Base-by-base conservation (phyloP, 2,329 filamentous ascomycete genomes). In the Polytolypa hystricis region DNA sequence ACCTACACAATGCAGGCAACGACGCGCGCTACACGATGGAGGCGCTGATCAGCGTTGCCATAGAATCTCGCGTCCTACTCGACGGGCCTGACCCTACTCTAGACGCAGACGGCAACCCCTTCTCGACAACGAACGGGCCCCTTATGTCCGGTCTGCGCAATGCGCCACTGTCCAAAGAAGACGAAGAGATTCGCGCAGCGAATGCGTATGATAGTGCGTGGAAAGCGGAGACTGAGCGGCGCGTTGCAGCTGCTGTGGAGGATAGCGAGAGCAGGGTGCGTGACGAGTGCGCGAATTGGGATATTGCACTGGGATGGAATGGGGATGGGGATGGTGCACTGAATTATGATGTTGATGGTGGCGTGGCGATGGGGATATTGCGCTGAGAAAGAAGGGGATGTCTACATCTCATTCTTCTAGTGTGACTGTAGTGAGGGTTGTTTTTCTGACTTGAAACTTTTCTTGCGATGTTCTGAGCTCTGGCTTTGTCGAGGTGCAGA, bases 1-100 rank as follows among this genome's bases (percentile, higher is more conserved):
- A 81, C 47, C 65, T 89, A n/a, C 86, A 94, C 58, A 93, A 93
- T 51, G 86, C 79, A 0, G 73, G 86, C 2, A 94, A 94, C 46
- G 86, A 94, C 53, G 85, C 86, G 0, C 71, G 77, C 1, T 91
- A 81, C 54, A 89, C 84, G 0, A 60, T 93, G 43, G 77, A 79
- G 42, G 80, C 77, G 5, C 73, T 91, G 67, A 56, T 94, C 5
- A 73, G 64, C 4, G 71, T 84, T 41, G 69, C 67, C 25, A 58
- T 75, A 15, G 46, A 48, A 28, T 48, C 54, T 7, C 45, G 53
- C 27, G 29, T 52, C 17, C 33, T 47, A 19, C 43, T 48, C 12
- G 50, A 53, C 29, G 30, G 12, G 9, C 12, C n/a, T 21, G 30
- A 25, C n/a, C 9, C 12, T 4, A 12, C 28, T 20, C n/a, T 14